phyloP scores from a whole-genome alignment of 1,139 yeast species.

The Kurtzmaniella quercitrusa region DNA sequence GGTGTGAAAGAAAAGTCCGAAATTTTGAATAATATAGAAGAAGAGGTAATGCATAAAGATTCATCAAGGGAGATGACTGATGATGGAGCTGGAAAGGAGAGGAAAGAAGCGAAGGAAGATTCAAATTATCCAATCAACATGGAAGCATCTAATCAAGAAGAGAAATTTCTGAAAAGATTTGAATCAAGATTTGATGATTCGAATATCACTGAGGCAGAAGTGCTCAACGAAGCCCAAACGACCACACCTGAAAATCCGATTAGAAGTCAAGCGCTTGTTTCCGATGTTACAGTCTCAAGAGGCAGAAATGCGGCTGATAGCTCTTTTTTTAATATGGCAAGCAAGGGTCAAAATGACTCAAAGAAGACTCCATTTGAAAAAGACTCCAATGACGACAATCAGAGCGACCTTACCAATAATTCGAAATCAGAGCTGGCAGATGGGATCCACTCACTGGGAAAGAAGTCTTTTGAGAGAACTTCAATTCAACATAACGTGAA shows the following conservation, averaged over 20 bases:
- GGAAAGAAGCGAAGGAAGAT: neutral
- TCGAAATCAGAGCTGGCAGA: neutral
- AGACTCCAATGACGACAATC: no score
- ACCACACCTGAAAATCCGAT: neutral
- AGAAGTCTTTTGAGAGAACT: neutral
- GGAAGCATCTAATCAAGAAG: neutral
- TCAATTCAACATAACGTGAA: neutral
- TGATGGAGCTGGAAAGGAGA: neutral
- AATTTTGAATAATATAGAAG: neutral
- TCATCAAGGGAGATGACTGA: conserved; percentile 3
- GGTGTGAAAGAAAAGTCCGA: no score
- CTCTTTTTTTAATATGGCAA: no score
- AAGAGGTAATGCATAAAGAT: neutral
- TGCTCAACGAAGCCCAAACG: neutral
- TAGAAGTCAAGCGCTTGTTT: neutral
- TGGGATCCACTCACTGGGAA: neutral
- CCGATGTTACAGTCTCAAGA: no score
- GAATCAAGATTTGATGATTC: neutral
- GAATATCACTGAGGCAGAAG: neutral
- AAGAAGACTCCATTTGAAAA: no score
- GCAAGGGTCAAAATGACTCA: no score
- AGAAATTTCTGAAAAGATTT: neutral
- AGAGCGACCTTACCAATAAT: no score
- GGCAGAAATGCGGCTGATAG: no score
- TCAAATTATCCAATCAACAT: neutral